These are phyloP conservation scores for Claviceps fusiformis DNA, from an alignment of 2,329 filamentous ascomycete species.

Conservation along the genomic window DNA sequence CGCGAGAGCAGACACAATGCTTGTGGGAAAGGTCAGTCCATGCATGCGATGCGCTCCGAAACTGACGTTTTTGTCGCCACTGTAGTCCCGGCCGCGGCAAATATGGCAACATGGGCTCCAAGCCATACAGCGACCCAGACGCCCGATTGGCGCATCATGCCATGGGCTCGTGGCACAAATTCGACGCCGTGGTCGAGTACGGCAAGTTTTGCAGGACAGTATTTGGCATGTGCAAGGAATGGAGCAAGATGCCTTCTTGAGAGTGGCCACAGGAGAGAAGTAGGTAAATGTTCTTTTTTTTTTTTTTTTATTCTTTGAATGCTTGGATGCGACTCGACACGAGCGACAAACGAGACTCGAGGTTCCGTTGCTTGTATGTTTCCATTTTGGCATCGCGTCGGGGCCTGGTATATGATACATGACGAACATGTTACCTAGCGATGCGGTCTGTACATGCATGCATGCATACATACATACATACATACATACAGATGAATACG, in stretches of 20 bases:
- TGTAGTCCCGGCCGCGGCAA: constrained; percentile 10
- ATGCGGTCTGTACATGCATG: no score
- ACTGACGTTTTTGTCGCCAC: neutral
- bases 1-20: neutral
- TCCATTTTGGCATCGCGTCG: neutral
- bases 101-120: constrained; percentile 14
- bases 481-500: no score
- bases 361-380: neutral
- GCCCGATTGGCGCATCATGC: constrained; percentile 11
- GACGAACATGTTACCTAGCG: neutral
- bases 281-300: neutral
- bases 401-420: no score
- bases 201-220: constrained; percentile 13
- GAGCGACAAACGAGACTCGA: neutral
- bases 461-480: no score
- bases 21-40: neutral
- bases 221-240: constrained; percentile 11
- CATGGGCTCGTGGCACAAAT: constrained; percentile 12
- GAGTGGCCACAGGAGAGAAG: neutral
- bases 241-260: constrained; percentile 10
- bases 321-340: neutral
- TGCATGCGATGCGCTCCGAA: neutral
- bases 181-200: constrained; percentile 10
- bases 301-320: neutral
- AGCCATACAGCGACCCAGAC: constrained; percentile 10